These are phyloP conservation scores for Globisporangium spiculum DNA, from an alignment of 352 stramenopile genomes.

Conservation along the genomic window DNA sequence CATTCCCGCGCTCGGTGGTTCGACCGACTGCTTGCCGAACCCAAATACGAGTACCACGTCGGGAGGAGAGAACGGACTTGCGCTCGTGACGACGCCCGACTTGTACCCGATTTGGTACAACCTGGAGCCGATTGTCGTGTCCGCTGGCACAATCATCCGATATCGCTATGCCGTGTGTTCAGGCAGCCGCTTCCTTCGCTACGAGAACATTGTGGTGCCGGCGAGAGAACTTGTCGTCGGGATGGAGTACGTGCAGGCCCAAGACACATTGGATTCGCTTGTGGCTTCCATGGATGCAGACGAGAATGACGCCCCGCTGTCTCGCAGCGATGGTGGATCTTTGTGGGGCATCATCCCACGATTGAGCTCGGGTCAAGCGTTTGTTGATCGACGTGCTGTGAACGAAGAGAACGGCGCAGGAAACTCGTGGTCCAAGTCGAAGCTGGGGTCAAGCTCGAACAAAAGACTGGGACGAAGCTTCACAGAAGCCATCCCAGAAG, in stretches of 20 bases:
- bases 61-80: slow-evolving; percentile 45
- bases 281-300: background rate
- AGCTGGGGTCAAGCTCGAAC: slow-evolving; percentile 19
- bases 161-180: slow-evolving; percentile 88
- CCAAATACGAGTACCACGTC: slow-evolving; percentile 29
- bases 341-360: slow-evolving; percentile 64
- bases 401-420: slow-evolving; percentile 34
- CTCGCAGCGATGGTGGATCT: slow-evolving; percentile 18
- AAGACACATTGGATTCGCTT: slow-evolving; percentile 69
- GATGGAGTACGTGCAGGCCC: slow-evolving; percentile 59
- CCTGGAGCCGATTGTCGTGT: slow-evolving; percentile 70
- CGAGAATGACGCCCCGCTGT: slow-evolving; percentile 13
- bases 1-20: slow-evolving; percentile 61
- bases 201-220: slow-evolving; percentile 48
- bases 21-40: slow-evolving; percentile 52
- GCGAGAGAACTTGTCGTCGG: slow-evolving; percentile 55
- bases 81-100: slow-evolving; percentile 83
- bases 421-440: slow-evolving; percentile 19
- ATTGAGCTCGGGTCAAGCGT: slow-evolving; percentile 81
- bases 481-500: slow-evolving; percentile 54
- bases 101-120: slow-evolving; percentile 91
- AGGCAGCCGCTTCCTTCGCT: slow-evolving; percentile 72
- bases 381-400: slow-evolving; percentile 68
- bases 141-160: slow-evolving; percentile 53
- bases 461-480: slow-evolving; percentile 27